These are phyloP conservation scores for Hypomyces perniciosus DNA, from an alignment of 2,329 filamentous ascomycete species.

Conservation along the genomic window DNA sequence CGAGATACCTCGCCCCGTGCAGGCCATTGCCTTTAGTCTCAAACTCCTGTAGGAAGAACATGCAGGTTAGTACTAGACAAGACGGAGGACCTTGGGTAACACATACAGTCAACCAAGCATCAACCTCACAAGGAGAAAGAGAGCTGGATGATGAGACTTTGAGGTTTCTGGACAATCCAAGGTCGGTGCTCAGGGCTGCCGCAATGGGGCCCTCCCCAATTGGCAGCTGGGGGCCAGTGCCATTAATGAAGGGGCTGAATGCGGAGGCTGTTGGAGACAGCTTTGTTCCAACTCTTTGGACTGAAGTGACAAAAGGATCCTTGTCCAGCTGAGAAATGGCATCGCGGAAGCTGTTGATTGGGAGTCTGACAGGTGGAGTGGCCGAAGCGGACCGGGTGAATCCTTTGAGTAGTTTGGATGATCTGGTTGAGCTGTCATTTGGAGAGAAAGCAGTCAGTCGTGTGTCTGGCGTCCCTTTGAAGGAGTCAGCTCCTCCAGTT, in stretches of 20 bases:
- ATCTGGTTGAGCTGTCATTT: constrained; percentile 44
- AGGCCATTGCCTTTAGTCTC: constrained; percentile 26
- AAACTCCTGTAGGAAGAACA: constrained; percentile 30
- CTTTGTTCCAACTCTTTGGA: constrained; percentile 32
- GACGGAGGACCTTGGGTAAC: background rate
- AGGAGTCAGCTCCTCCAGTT: constrained; percentile 47
- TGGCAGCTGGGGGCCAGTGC: constrained; percentile 13
- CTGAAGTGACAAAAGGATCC: constrained; percentile 49
- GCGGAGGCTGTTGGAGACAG: constrained; percentile 59
- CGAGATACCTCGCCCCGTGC: constrained; percentile 33
- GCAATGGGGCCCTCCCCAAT: constrained; percentile 25
- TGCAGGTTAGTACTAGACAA: constrained; percentile 11
- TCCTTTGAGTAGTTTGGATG: constrained; percentile 31
- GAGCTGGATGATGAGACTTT: constrained; percentile 30
- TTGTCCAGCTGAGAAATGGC: constrained; percentile 30
- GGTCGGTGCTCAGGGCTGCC: constrained; percentile 38
- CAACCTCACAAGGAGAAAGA: constrained; percentile 33
- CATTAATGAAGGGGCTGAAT: constrained; percentile 45
- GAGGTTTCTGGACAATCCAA: constrained; percentile 41
- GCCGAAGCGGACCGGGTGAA: constrained; percentile 27
- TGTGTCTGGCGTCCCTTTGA: constrained; percentile 59
- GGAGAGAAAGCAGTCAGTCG: constrained; percentile 59
- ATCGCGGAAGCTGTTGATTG: constrained; percentile 21
- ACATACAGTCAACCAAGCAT: constrained; percentile 41
- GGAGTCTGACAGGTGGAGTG: constrained; percentile 21